Evolutionary conservation across 306 rosid species (phyloP), one percentile per base, ranked within the genome.

Genomic region (Potentilla sterilis): DNA sequence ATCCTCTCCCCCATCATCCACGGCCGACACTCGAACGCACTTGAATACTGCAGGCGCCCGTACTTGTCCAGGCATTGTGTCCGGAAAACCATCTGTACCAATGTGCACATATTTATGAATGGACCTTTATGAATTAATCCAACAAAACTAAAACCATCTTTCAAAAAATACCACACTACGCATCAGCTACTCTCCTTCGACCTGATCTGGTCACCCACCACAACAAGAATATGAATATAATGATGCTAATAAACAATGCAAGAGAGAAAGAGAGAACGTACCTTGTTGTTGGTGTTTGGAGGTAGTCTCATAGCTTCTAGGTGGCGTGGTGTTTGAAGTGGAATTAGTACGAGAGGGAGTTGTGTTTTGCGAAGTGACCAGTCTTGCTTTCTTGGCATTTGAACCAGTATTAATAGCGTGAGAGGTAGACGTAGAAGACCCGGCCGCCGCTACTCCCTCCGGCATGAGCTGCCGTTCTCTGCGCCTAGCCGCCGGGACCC

Each of bases 401-500:
- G 34, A 19, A 54, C 28, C 28, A 28, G 28, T 28, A 28, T 28
- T 54, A 54, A 4, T 54, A 54, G 52, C 13, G 18, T 54, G 24
- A 1, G 97, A 92, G 13, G 95, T 83, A 0, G 98, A 88, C 1
- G 86, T 97, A 11, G 87, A 88, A 2, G 97, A 91, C 0, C 92
- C 96, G 0, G 82, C 94, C 4, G 74, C 83, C 6, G 69, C 28
- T 28, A 28, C 28, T 28, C 28, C 28, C 28, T 28, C 49, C 0
- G 81, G 51, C 75, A 86, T 84, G 0, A 86, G 86, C 79, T 82
- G 98, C 13, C 98, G 90, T 76, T 95, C 98, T 16, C 97, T 83
- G 67, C 98, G 87, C 8, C 98, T 91, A 5, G 96, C 83, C 0
- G 97, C 97, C 0, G 98, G 95, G 0, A 92, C 98, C 98, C 98